Percentiles rank a stretch among this genome's conserved stretches.
Evolutionary conservation across 1,284 basidiomycete genomes (phyloP).

Genomic region (Cryptococcus neoformans): DNA sequence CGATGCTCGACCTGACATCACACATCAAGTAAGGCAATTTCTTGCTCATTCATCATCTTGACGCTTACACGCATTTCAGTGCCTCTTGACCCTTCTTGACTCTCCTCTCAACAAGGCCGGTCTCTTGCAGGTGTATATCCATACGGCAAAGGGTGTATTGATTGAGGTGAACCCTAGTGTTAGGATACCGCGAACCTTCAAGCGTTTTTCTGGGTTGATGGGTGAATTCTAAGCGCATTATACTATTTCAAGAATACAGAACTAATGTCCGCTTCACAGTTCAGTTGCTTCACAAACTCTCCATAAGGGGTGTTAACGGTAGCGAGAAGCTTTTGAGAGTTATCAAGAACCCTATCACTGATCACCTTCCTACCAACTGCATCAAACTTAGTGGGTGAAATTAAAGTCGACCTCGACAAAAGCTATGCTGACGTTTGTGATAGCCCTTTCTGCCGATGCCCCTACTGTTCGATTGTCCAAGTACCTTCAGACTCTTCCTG

Average conservation of each 20-base stretch:
- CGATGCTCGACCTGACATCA: conserved; percentile 96
- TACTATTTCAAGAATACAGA: background rate
- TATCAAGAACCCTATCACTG: conserved; percentile 96
- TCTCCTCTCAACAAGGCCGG: conserved; percentile 98
- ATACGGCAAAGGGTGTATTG: conserved; percentile 92
- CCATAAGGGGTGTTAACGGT: conserved; percentile 92
- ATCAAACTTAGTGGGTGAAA: conserved; percentile 80
- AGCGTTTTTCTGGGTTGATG: conserved; percentile 98
- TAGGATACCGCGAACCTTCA: conserved; percentile 96
- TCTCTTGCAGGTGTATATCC: conserved; percentile 95
- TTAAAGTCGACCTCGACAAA: background rate
- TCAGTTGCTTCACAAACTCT: conserved; percentile 93
- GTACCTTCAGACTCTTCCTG: conserved; percentile 77
- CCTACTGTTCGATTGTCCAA: conserved; percentile 75
- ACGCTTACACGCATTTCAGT: conserved; percentile 54
- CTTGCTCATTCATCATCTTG: background rate
- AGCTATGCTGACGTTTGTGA: background rate
- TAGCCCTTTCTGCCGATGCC: conserved; percentile 89
- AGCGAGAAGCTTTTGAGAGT: conserved; percentile 96
- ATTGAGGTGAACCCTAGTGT: conserved; percentile 99
- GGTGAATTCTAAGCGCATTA: conserved; percentile 56
- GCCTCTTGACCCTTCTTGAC: conserved; percentile 92
- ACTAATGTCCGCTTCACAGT: conserved; percentile 55
- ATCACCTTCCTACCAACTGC: conserved; percentile 93
- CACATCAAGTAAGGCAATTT: conserved; percentile 76